These are phyloP conservation scores for Elsinoe fawcettii DNA, from an alignment of 2,329 filamentous ascomycete genomes.

Conservation along the genomic window DNA sequence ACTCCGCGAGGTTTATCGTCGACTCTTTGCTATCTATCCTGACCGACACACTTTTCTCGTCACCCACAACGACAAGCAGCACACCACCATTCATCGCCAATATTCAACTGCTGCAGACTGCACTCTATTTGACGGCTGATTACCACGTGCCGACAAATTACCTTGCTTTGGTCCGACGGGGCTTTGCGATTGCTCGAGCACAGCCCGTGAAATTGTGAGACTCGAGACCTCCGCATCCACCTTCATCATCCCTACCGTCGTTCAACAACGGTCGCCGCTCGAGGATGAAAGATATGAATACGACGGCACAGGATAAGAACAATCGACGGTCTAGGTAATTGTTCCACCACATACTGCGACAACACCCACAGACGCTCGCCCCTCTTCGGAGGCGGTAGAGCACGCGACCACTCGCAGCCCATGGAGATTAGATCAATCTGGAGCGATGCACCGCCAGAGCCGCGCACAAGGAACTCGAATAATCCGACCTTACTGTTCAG, in stretches of 20 bases:
- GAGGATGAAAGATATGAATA: conserved; percentile 8
- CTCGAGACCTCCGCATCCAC: conserved; percentile 1
- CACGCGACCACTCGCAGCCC: neutral
- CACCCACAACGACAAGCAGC: neutral
- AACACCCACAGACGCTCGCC: conserved; percentile 2
- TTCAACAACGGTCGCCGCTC: conserved; percentile 9
- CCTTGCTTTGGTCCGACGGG: conserved; percentile 3
- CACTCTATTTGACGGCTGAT: neutral
- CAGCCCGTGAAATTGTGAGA: neutral
- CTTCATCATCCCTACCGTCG: conserved; percentile 7
- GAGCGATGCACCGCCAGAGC: conserved; percentile 42
- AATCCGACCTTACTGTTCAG: conserved; percentile 91
- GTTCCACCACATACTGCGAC: conserved; percentile 6
- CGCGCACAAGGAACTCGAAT: conserved; percentile 48
- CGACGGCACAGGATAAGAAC: neutral
- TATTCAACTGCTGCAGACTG: neutral
- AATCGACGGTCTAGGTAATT: neutral
- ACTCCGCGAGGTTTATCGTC: neutral
- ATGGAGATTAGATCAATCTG: conserved; percentile 31
- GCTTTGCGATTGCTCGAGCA: conserved; percentile 1
- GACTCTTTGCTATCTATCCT: neutral
- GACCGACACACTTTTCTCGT: neutral
- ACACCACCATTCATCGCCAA: neutral
- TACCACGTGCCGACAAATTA: conserved; percentile 9
- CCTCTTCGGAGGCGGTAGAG: conserved; percentile 17